Percentiles rank a stretch among this genome's conserved stretches.
phyloP scores from a whole-genome alignment of 345 rosid genomes.

The Eucalyptus regnans region DNA sequence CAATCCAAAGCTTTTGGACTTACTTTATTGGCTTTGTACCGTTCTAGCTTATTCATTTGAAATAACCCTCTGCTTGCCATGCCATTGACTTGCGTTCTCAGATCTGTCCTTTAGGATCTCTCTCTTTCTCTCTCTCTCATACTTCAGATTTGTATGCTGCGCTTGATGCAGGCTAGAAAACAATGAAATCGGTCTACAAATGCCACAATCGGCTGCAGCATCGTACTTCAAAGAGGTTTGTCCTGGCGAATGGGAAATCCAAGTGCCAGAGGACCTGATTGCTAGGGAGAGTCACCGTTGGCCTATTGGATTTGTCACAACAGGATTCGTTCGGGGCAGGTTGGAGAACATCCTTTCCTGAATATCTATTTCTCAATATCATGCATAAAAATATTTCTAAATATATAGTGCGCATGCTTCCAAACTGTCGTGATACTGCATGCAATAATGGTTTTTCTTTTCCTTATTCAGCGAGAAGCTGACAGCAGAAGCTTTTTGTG shows the following conservation, averaged over 20 bases:
- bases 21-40: neutral
- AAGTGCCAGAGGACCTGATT: constrained; percentile 31
- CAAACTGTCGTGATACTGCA: neutral
- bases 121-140: neutral
- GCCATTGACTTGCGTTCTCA: neutral
- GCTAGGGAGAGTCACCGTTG: constrained; percentile 33
- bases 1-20: neutral
- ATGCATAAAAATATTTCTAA: neutral
- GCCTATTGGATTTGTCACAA: constrained; percentile 83
- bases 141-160: neutral
- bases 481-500: constrained; percentile 58
- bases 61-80: neutral
- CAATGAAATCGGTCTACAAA: constrained; percentile 24
- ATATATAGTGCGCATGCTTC: neutral
- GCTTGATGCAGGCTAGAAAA: constrained; percentile 26
- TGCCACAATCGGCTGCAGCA: constrained; percentile 37
- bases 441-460: neutral
- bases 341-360: neutral
- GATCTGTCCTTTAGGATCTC: neutral
- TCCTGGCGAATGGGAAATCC: constrained; percentile 60
- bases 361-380: neutral
- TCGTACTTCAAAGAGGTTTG: constrained; percentile 52
- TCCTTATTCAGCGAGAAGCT: constrained; percentile 51
- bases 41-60: neutral
- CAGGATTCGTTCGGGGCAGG: constrained; percentile 86